Base-by-base conservation (phyloP, 2,329 filamentous ascomycete species). In the Trichoderma koningii region DNA sequence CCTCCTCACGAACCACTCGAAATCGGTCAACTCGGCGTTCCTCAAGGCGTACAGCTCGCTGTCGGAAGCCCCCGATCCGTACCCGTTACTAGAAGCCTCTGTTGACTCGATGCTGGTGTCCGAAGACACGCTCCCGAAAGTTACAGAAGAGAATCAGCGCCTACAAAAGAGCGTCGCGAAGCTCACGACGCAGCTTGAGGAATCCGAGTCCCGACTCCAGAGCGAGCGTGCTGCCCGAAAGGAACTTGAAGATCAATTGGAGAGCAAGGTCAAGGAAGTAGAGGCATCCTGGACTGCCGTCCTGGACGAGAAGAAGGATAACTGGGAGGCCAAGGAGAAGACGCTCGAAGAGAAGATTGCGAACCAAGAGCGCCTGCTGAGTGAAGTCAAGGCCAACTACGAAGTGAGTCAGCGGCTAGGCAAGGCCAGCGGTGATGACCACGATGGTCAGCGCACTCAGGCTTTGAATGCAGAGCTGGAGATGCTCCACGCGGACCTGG, bases 311-410 rank as follows among this genome's bases (percentile, higher is more conserved):
- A 97, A 97, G 79, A 90, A 92, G 72, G 92, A 94, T 76, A 99
- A 99, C 74, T 99, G 95, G 95, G 88, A 90, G 62, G 89, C 94
- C 9, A 97, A 96, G 75, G 95, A 99, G 80, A 91, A 91, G 79
- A 88, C 86, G 30, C 78, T 97, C 66, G 93, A 97, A 73, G 94
- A 98, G 71, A 98, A 97, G 78, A 83, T 96, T 3, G 94, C 97
- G 76, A 96, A 90, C 71, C 94, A 99, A 74, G 95, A 99, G 55
- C 88, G 93, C 7, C 79, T 99, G 45, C 79, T 99, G 70, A 97
- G 91, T 73, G 96, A 99, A 76, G 87, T 98, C 74, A 98, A 97
- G 78, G 95, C 95, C 28, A 97, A 89, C 79, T 97, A 97, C 74
- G 95, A 99, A 77, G 95, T 99, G 63, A 95, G 92, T 52, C 93